A percentile compares a stretch with the other conserved stretches of the same genome.
phyloP scores from a whole-genome alignment of 169 alveolate genomes.

The Cryptosporidium meleagridis region DNA sequence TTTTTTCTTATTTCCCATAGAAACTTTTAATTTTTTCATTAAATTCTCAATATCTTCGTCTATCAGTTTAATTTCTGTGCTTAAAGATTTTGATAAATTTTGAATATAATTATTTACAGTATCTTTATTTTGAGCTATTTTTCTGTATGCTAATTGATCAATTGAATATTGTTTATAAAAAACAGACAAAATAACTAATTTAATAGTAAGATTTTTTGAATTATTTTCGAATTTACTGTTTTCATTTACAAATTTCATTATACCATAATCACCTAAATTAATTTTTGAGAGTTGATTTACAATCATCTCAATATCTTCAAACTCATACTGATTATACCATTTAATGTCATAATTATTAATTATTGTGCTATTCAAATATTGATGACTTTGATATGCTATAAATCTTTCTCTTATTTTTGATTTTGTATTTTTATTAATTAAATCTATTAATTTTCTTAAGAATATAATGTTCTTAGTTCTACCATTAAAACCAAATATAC shows the following conservation, averaged over 20 bases:
- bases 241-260: not conserved
- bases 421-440: not conserved
- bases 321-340: slow-evolving; percentile 3
- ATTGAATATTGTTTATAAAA: not conserved
- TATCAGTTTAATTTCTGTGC: not conserved
- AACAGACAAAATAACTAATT: not conserved
- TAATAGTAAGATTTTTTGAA: not conserved
- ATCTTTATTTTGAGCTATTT: not conserved
- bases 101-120: not conserved
- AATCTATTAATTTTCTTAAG: slow-evolving; percentile 4
- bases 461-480: not conserved
- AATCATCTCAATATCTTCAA: not conserved
- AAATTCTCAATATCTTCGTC: not conserved
- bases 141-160: not conserved
- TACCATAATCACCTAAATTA: not conserved
- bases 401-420: not conserved
- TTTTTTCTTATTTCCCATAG: not conserved
- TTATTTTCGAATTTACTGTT: not conserved
- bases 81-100: not conserved
- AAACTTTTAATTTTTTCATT: not conserved
- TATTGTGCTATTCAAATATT: not conserved
- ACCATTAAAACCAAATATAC: not conserved
- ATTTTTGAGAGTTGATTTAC: not conserved
- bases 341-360: not conserved
- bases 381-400: not conserved